Evolutionary conservation across 306 rosid species (phyloP), one percentile per base, ranked within the genome.

Genomic region (Senna tora): DNA sequence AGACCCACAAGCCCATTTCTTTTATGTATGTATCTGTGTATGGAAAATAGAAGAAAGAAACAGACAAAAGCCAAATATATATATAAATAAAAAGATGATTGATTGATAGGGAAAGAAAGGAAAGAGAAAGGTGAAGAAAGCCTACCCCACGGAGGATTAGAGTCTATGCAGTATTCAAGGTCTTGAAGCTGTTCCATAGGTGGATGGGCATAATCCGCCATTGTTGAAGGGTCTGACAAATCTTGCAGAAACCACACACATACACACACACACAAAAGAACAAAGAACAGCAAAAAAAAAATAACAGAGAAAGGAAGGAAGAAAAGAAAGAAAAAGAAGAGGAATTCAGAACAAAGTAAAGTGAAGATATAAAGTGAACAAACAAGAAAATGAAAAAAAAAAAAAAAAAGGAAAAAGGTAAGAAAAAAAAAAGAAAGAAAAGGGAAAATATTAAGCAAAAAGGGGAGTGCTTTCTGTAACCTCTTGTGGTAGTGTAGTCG

Each of bases 181-280:
- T 90, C 96, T 57, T 88, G 93, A 45, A 90, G 90, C 69, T 90
- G 96, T 71, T 90, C 96, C 96, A 90, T 88, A 57, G 96, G 96
- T 53, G 47, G 85, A 83, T 88, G 96, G 70, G 76, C 79, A 63
- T 80, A 82, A 77, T 86, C 91, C 17, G 91, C 91, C 96, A 88
- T 90, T 90, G 88, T 46, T 65, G 77, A 83, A 79, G 83, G 69
- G 67, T 77, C 68, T 65, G 60, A 80, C 50, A 72, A 65, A 59
- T 60, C 32, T 80, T 32, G 30, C 7, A 69, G 34, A 69, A 50
- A 81, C 56, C 80, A 60, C 75, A 62, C 71, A 67, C 19, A 71
- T 59, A 60, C 80, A 60, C 75, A 62, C 71, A 67, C 19, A 71
- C 65, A 82, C 78, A 9, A 8, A 52, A 58, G 22, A 10, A 71